Evolutionary conservation across 1,284 basidiomycete genomes (phyloP).

Genomic region (Schizopora paradoxa): DNA sequence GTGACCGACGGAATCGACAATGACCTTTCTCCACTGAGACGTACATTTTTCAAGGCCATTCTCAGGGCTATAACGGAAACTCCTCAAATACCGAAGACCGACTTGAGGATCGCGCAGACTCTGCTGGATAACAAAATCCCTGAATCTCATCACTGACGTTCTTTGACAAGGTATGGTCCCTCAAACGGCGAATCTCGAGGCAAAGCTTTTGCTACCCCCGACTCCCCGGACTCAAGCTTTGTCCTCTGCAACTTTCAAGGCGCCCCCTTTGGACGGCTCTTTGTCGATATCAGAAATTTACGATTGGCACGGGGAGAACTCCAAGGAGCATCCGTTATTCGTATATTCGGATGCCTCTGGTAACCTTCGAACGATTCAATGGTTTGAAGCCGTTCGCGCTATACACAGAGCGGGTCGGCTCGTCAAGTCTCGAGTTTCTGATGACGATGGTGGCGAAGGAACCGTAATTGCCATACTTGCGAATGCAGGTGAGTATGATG

Average conservation of each 20-base stretch:
- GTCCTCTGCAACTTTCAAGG: conserved; percentile 20
- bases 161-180: no score
- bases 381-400: conserved; percentile 23
- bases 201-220: no score
- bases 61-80: no score
- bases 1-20: no score
- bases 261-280: conserved; percentile 30
- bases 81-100: no score
- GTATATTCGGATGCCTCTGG: conserved; percentile 26
- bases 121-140: no score
- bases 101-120: no score
- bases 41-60: no score
- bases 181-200: no score
- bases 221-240: neutral
- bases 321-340: conserved; percentile 31
- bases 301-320: conserved; percentile 31
- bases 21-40: no score
- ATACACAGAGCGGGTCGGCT: conserved; percentile 18
- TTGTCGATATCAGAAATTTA: conserved; percentile 31
- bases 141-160: no score
- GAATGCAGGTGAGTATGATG: conserved; percentile 19
- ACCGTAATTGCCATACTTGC: conserved; percentile 20
- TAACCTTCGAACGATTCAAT: conserved; percentile 21
- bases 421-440: neutral
- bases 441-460: neutral